Evolutionary conservation across 371 early-diverging fungal species (phyloP), one percentile per base, ranked within the genome.

Genomic region (Syncephalastrum monosporum): DNA sequence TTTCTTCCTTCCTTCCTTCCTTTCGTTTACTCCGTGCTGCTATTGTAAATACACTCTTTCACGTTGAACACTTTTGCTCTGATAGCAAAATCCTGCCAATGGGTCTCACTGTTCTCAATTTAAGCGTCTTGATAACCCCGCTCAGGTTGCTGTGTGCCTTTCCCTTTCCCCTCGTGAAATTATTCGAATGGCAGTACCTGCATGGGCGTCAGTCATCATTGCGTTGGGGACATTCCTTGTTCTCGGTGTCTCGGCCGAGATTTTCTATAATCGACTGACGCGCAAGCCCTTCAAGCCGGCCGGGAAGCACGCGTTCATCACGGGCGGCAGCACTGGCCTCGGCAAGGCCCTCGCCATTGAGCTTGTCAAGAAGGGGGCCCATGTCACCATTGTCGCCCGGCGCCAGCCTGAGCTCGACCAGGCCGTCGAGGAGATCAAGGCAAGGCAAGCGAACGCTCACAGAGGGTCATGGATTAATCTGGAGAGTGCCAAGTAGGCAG

Each of bases 261-360:
- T 48, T 17, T 15, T 77, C 6, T 69, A 72, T 42, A 53, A 42
- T 14, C 65, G 61, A 3, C 25, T 69, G 4, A 68, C 67, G 10
- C 71, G 74, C 15, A 53, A 59, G 1, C 75, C 80, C 14, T 75
- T 75, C 24, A 57, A 60, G 25, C 74, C 77, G 15, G 67, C 66
- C 8, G 71, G 71, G n/a, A 76, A 87, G 68, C 91, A 90, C 68
- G 86, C 90, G 49, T 89, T 95, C 59, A 82, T 99, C 41, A 93
- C 97, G 0, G 99, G 99, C 53, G 98, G 94, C 59, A 94, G 94
- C 61, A 86, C 89, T 24, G 99, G 99, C 1, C 82, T 97, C 17
- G 99, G 99, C 25, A 83, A 88, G 55, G 81, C 86, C 4, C 60
- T 97, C 4, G 96, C 95, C 15, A 72, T 85, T 41, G 75, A 84